Base-by-base conservation (phyloP, 2,329 filamentous ascomycete genomes). In the Raffaelea deltoideospora region DNA sequence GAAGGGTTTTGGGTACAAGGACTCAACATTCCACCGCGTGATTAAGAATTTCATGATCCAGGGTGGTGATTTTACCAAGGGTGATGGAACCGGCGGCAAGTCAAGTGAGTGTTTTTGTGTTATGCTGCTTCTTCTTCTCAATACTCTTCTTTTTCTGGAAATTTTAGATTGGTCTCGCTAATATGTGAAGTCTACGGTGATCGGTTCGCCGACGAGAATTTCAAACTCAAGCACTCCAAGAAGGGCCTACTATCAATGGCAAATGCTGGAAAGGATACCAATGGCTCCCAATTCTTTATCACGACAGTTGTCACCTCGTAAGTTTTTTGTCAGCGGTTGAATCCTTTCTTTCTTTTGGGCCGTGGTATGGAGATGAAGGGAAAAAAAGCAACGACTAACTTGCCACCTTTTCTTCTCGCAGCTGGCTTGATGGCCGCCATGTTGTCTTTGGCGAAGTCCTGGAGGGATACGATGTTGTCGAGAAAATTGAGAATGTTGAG, bases 11-110 rank as follows among this genome's bases (percentile, higher is more conserved):
- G 83, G 83, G 45, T 92, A 87, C 55, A 65, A 84, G 60, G 81
- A 75, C 43, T 87, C 81, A 35, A 69, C 60, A 53, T 92, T 92
- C 76, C 84, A 92, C 71, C 82, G 84, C 58, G 80, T 90, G 55
- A 90, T 90, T 69, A 82, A 84, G 67, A 58, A 77, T 48, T 90
- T 90, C 64, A 90, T 90, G 84, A 87, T 90, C 58, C 83, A 88
- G 67, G 83, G 83, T 50, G 83, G 82, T 58, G 82, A 90, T 66
- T 88, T 90, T 62, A 88, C 82, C 59, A 79, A 74, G 48, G 76
- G 76, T 40, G 81, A 90, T 51, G 76, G 82, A 52, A 87, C 82
- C 45, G 82, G 82, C 56, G 83, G 83, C 60, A 87, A 86, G 71
- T 85, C 79, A 46, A 88, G 75, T 79, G 66, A 53, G 73, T 67